Percentiles rank a stretch among this genome's conserved stretches.
Conservation (phyloP, 1,284 basidiomycete genomes). For the Neotropicomus parvogracilis region DNA sequence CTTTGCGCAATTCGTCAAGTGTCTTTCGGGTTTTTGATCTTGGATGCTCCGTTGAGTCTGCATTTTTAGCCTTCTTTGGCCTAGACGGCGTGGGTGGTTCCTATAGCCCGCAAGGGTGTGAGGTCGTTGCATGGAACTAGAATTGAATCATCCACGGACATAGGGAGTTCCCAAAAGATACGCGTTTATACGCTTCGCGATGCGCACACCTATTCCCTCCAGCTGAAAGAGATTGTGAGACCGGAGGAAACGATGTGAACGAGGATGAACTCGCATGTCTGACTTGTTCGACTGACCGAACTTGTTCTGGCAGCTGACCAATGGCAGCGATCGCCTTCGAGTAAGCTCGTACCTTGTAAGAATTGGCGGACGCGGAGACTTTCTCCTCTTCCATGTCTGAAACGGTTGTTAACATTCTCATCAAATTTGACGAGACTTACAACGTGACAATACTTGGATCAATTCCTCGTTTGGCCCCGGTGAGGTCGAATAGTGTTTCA, state of each 20-base stretch:
- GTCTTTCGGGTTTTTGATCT: constrained; percentile 16
- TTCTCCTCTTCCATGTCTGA: constrained; percentile 46
- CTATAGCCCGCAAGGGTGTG: constrained; percentile 10
- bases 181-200: constrained; percentile 41
- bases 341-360: constrained; percentile 50
- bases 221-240: constrained; percentile 33
- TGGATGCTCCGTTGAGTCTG: constrained; percentile 1
- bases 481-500: constrained; percentile 18
- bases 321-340: constrained; percentile 44
- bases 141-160: constrained; percentile 34
- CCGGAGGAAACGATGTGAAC: not conserved
- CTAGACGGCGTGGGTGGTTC: constrained; percentile 14
- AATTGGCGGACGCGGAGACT: constrained; percentile 36
- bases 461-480: constrained; percentile 40
- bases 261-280: constrained; percentile 19
- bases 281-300: constrained; percentile 42
- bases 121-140: constrained; percentile 1
- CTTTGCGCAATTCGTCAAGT: constrained; percentile 22
- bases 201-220: constrained; percentile 41
- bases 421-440: constrained; percentile 30
- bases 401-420: not conserved
- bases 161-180: constrained; percentile 35
- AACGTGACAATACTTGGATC: constrained; percentile 39
- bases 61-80: constrained; percentile 10
- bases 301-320: constrained; percentile 36